Conservation (phyloP, 257 asterid genomes). For the Nicotiana otophora region DNA sequence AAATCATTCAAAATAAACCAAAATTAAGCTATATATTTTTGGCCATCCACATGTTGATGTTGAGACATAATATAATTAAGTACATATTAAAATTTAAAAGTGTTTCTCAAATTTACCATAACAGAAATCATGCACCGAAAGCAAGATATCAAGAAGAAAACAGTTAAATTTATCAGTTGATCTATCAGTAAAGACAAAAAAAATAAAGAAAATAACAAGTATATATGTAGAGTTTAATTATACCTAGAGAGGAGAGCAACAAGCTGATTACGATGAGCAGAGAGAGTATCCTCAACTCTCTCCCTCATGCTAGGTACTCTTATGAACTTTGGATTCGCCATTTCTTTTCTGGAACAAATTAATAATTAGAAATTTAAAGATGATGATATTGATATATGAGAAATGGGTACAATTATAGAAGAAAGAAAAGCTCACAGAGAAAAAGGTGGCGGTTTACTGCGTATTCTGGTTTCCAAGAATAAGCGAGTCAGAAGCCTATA, state of each 20-base stretch:
- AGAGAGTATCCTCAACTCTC: constrained; percentile 86
- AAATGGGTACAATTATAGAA: background rate
- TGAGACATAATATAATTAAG: background rate
- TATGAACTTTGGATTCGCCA: constrained; percentile 46
- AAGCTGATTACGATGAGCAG: constrained; percentile 85
- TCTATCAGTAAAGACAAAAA: too few species aligned
- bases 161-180: background rate
- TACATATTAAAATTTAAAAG: background rate
- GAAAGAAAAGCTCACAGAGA: background rate
- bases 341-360: background rate
- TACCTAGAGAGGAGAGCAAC: constrained; percentile 90
- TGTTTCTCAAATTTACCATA: background rate
- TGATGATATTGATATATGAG: background rate
- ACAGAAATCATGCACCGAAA: too few species aligned
- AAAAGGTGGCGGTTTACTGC: background rate
- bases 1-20: background rate
- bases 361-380: background rate
- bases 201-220: background rate
- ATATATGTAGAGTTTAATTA: too few species aligned
- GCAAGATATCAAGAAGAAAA: too few species aligned
- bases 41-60: background rate
- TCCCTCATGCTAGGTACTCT: constrained; percentile 78
- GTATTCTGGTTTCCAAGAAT: background rate
- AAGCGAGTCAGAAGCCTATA: background rate
- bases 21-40: background rate